Percentiles rank a stretch among this genome's conserved stretches.
Evolutionary conservation across 345 rosid genomes (phyloP).

Genomic region (Arabidopsis arenosa): DNA sequence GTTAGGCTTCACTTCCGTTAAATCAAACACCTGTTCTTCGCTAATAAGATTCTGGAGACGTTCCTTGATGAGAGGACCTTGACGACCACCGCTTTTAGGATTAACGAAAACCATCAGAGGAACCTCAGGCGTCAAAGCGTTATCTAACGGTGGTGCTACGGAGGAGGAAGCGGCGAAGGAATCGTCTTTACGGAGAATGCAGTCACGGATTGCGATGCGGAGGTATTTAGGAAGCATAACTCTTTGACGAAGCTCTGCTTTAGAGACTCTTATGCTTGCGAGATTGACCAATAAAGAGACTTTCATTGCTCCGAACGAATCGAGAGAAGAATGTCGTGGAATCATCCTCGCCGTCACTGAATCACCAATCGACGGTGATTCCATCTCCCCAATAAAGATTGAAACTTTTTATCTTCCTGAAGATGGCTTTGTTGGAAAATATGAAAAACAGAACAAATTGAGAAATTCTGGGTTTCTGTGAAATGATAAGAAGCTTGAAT

Average conservation of each 20-base stretch:
- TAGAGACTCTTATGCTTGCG: slow-evolving; percentile 71
- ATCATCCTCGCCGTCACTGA: slow-evolving; percentile 60
- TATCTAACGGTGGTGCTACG: slow-evolving; percentile 17
- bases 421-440: background rate
- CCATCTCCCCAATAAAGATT: slow-evolving; percentile 45
- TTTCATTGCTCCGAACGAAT: slow-evolving; percentile 54
- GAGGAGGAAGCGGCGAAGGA: slow-evolving; percentile 39
- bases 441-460: background rate
- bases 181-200: slow-evolving; percentile 59
- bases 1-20: slow-evolving; percentile 75
- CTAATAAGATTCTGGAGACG: slow-evolving; percentile 78
- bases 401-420: slow-evolving; percentile 8
- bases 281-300: slow-evolving; percentile 70
- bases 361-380: slow-evolving; percentile 53
- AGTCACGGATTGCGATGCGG: slow-evolving; percentile 64
- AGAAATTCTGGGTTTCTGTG: background rate
- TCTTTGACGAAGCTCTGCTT: slow-evolving; percentile 62
- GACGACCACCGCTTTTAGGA: slow-evolving; percentile 83
- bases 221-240: slow-evolving; percentile 73
- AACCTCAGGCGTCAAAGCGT: slow-evolving; percentile 52
- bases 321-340: slow-evolving; percentile 66
- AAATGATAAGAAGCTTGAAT: background rate
- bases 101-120: slow-evolving; percentile 88
- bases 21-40: slow-evolving; percentile 88
- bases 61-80: slow-evolving; percentile 71